Base-by-base conservation (phyloP, 352 stramenopile genomes). In the Phytophthora sojae region DNA sequence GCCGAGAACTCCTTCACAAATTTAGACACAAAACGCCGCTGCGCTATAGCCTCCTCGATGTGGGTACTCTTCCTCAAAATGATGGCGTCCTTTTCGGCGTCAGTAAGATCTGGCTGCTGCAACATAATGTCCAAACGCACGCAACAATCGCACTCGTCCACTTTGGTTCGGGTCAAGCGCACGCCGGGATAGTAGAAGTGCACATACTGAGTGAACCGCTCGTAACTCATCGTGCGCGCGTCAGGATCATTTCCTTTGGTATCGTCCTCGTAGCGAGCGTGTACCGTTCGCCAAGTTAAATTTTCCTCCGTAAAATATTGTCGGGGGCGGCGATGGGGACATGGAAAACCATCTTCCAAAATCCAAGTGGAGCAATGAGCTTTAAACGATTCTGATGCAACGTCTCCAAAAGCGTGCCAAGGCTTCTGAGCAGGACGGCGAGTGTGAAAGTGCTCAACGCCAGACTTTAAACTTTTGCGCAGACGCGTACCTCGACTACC, bases 291-390 rank as follows among this genome's bases (percentile, higher is more conserved):
- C 52, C 61, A 61, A 0, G 53, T 68, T 3, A 68, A 26, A 4
- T 56, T 61, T 15, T 54, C 52, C 37, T 68, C 61, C 2, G 52
- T 68, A 17, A 68, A 68, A 32, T 68, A 68, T 23, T 68, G 61
- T 8, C 53, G 39, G 21, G 61, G 53, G 3, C 25, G 39, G 8
- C 53, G 61, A 17, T 69, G 62, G 1, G 62, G 29, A 35, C 62
- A 69, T 1, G 54, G 54, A 30, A 69, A 58, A 6, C 42, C 39
- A 44, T 63, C 57, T 29, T 63, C 57, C 6, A 63, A 26, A 26
- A 32, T 45, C 57, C 57, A 63, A 25, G 6, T 54, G 2, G 23
- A 0, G 30, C 42, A 63, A 44, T 55, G 39, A 4, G 3, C 17
- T 49, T 55, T 54, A n/a, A 63, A 63, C 5, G 3, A 11, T 32